Evolutionary conservation across 768 basidiomycete genomes (phyloP).

Genomic region (Naganishia vaughanmartiniae): DNA sequence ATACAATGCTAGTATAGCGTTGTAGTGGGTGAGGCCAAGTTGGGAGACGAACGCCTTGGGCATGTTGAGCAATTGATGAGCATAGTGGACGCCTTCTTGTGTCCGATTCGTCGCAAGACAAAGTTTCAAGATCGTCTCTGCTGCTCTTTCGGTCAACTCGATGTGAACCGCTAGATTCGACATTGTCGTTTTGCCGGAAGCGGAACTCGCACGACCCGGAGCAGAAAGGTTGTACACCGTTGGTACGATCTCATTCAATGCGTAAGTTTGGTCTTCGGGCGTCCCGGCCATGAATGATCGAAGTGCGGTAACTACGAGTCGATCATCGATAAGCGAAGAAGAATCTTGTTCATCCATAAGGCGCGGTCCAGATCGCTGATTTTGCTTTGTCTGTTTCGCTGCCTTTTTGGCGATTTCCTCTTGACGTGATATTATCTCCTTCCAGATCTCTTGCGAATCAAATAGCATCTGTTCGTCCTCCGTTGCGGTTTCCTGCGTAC

Average conservation of each 20-base stretch:
- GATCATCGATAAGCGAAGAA: conserved; percentile 28
- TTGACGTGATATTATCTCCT: conserved; percentile 31
- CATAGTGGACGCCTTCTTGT: conserved; percentile 37
- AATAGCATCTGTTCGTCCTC: neutral
- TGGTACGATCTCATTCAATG: conserved; percentile 31
- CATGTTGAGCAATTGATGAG: conserved; percentile 34
- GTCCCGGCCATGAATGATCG: conserved; percentile 26
- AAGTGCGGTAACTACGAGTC: conserved; percentile 31
- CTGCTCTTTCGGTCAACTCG: conserved; percentile 34
- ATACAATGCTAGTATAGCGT: conserved; percentile 33
- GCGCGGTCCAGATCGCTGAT: neutral
- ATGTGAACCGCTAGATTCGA: conserved; percentile 5
- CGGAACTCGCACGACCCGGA: conserved; percentile 28
- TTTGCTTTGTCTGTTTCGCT: neutral
- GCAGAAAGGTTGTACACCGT: conserved; percentile 33
- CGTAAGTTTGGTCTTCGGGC: conserved; percentile 33
- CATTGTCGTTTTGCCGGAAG: neutral
- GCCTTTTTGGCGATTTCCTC: conserved; percentile 1
- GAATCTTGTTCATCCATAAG: neutral
- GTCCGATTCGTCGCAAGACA: conserved; percentile 29
- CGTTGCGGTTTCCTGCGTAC: neutral
- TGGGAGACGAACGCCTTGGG: conserved; percentile 15
- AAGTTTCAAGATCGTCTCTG: conserved; percentile 38
- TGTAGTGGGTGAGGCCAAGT: conserved; percentile 15
- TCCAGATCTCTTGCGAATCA: conserved; percentile 34